Conservation (phyloP, 208 protist species). For the Crithidia mellificae region DNA sequence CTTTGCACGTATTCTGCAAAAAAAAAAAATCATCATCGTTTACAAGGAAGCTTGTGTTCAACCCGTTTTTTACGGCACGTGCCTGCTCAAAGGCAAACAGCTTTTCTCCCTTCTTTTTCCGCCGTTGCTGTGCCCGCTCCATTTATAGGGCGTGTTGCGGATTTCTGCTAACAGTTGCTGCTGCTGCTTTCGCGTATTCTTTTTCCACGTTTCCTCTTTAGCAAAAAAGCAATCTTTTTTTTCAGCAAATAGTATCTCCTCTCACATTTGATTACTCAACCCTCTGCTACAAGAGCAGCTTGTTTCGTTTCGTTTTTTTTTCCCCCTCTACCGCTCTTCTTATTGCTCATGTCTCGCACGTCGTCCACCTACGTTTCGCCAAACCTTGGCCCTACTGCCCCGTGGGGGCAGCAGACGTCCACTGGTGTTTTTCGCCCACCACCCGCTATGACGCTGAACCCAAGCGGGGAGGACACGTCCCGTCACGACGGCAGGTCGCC, state of each 20-base stretch:
- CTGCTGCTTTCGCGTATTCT: neutral
- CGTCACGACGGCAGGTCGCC: conserved; percentile 19
- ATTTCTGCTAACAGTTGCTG: neutral
- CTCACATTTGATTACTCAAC: too few species aligned
- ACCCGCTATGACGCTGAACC: conserved; percentile 26
- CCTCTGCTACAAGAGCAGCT: too few species aligned
- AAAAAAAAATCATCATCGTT: too few species aligned
- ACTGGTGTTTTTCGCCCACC: conserved; percentile 77
- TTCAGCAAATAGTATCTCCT: too few species aligned
- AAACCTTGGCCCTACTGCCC: conserved; percentile 55
- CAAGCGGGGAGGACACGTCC: conserved; percentile 13
- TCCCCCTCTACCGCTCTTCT: neutral
- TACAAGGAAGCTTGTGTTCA: too few species aligned
- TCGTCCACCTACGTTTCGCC: conserved; percentile 65
- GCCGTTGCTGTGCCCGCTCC: neutral
- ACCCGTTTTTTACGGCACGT: too few species aligned
- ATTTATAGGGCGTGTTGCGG: neutral
- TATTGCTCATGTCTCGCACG: conserved; percentile 29
- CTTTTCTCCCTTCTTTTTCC: neutral
- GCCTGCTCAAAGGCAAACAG: too few species aligned
- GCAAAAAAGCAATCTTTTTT: neutral
- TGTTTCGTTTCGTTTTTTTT: too few species aligned
- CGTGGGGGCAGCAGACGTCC: conserved; percentile 64
- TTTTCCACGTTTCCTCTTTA: neutral
- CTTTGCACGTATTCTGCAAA: too few species aligned